Percentiles rank a stretch among this genome's conserved stretches.
These are phyloP conservation scores for Takashimella koratensis DNA, from an alignment of 1,284 basidiomycete species.

Conservation along the genomic window DNA sequence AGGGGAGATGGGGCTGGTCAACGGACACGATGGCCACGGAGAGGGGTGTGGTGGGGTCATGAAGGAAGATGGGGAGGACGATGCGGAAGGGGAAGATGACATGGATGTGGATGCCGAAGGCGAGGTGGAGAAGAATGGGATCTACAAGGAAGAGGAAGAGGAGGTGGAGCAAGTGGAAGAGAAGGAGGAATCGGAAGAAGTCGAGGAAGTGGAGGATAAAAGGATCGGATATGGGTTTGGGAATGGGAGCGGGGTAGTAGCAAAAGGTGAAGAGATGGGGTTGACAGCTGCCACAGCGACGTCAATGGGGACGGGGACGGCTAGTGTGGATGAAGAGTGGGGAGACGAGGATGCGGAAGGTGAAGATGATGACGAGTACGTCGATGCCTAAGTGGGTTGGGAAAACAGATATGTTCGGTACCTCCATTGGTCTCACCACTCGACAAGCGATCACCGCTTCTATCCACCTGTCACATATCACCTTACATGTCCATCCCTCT, in stretches of 20 bases:
- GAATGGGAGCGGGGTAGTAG: too few species aligned
- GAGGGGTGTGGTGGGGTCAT: background rate
- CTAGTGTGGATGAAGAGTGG: constrained; percentile 1
- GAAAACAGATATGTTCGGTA: too few species aligned
- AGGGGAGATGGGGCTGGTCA: background rate
- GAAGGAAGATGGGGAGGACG: background rate
- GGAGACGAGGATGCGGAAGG: constrained; percentile 12
- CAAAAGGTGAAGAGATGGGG: background rate
- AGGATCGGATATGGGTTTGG: too few species aligned
- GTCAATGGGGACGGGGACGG: background rate
- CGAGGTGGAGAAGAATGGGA: background rate
- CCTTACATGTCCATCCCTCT: too few species aligned
- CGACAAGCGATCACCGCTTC: too few species aligned
- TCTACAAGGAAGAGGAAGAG: constrained; percentile 5
- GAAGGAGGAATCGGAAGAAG: constrained; percentile 1
- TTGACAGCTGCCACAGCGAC: too few species aligned
- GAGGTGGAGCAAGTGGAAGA: background rate
- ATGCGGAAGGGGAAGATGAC: background rate
- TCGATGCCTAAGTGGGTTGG: background rate
- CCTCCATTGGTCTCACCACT: background rate
- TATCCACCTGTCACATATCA: too few species aligned
- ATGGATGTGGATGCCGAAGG: background rate
- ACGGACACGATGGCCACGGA: background rate
- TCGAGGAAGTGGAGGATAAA: constrained; percentile 4
- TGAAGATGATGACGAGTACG: constrained; percentile 8